Conservation (phyloP, 2,329 filamentous ascomycete species). For the Aspergillus jensenii region DNA sequence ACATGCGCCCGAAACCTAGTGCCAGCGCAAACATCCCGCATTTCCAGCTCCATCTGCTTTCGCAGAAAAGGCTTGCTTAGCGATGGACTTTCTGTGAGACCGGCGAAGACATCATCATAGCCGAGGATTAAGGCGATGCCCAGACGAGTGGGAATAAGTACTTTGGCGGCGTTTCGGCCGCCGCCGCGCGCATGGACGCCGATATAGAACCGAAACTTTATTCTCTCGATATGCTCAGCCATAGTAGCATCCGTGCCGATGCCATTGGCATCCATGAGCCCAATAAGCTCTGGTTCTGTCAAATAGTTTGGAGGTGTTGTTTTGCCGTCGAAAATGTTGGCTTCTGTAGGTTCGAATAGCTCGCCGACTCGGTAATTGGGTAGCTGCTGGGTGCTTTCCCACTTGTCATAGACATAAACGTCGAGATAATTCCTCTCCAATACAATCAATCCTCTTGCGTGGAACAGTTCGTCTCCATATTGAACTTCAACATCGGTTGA, state of each 20-base stretch:
- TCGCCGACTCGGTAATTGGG: conserved; percentile 79
- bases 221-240: conserved; percentile 97
- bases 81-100: conserved; percentile 63
- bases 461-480: conserved; percentile 82
- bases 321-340: conserved; percentile 86
- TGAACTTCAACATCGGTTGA: conserved; percentile 80
- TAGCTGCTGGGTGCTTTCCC: conserved; percentile 82
- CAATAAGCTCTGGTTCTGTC: conserved; percentile 92
- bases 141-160: conserved; percentile 89
- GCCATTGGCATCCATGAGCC: conserved; percentile 96
- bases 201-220: conserved; percentile 87
- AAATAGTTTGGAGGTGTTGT: conserved; percentile 82
- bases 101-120: conserved; percentile 90
- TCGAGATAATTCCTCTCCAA: conserved; percentile 90
- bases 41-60: conserved; percentile 96
- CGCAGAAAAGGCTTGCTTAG: conserved; percentile 93
- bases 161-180: conserved; percentile 60
- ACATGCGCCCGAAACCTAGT: conserved; percentile 72
- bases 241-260: conserved; percentile 99
- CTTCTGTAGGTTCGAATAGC: conserved; percentile 81
- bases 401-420: conserved; percentile 94
- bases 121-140: conserved; percentile 90
- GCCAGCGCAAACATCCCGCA: conserved; percentile 95
- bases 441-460: conserved; percentile 79
- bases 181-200: conserved; percentile 59